Conservation (phyloP, 2,329 filamentous ascomycete genomes). For the Fusarium decemcellulare region DNA sequence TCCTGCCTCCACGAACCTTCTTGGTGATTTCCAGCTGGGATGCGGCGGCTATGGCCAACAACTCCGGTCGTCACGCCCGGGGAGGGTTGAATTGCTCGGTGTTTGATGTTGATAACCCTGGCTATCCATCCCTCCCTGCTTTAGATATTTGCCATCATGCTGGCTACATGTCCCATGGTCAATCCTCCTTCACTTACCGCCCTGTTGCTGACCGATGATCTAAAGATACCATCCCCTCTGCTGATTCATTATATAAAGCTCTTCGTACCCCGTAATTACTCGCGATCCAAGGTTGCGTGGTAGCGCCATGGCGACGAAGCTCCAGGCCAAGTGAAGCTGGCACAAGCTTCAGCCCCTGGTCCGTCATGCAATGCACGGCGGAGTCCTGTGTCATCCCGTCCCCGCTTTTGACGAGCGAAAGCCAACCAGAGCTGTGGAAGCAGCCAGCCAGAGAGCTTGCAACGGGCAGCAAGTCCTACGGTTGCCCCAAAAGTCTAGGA, state of each 20-base stretch:
- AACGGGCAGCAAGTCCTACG: constrained; percentile 36
- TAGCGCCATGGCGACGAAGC: constrained; percentile 15
- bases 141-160: constrained; percentile 5
- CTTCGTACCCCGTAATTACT: constrained; percentile 24
- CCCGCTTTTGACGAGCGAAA: constrained; percentile 22
- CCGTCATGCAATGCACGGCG: constrained; percentile 43
- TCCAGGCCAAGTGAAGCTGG: constrained; percentile 36
- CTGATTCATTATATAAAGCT: neutral
- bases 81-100: constrained; percentile 29
- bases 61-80: constrained; percentile 15
- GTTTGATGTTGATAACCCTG: constrained; percentile 43
- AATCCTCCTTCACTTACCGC: neutral
- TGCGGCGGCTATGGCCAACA: constrained; percentile 30
- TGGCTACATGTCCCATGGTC: constrained; percentile 6
- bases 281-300: constrained; percentile 22
- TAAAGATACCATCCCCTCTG: neutral
- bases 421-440: constrained; percentile 17
- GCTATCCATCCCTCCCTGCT: constrained; percentile 7
- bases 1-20: neutral
- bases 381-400: constrained; percentile 37
- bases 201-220: constrained; percentile 4
- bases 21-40: constrained; percentile 31
- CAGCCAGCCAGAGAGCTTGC: constrained; percentile 25
- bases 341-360: constrained; percentile 44
- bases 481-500: constrained; percentile 33